Percentiles rank a stretch among this genome's conserved stretches.
Conservation (phyloP, 305 asterid species). For the Rubia tinctorum region DNA sequence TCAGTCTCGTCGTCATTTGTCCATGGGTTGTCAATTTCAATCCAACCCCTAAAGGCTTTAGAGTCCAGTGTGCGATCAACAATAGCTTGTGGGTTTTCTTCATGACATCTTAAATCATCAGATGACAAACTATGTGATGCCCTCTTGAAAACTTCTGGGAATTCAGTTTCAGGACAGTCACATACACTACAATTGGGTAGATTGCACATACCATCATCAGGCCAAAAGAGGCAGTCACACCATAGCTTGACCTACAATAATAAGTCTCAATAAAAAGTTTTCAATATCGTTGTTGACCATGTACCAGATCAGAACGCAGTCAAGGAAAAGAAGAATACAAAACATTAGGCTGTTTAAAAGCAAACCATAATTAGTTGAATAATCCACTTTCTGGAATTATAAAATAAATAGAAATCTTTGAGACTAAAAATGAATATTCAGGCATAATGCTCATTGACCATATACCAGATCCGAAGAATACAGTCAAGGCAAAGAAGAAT, state of each 20-base stretch:
- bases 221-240: conserved; percentile 99
- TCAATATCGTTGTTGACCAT: background rate
- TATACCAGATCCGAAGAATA: too few species aligned
- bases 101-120: conserved; percentile 90
- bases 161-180: conserved; percentile 89
- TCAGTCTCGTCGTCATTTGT: conserved; percentile 91
- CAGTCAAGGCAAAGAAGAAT: too few species aligned
- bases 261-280: background rate
- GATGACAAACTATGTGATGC: conserved; percentile 46
- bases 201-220: conserved; percentile 97
- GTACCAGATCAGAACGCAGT: background rate
- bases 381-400: background rate
- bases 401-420: background rate
- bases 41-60: conserved; percentile 87
- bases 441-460: too few species aligned
- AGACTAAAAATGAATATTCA: too few species aligned
- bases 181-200: conserved; percentile 95
- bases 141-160: conserved; percentile 79
- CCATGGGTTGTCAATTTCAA: conserved; percentile 96
- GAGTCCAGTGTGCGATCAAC: conserved; percentile 94
- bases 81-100: conserved; percentile 82
- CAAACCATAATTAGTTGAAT: conserved; percentile 1
- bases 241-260: conserved; percentile 66
- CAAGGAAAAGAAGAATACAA: conserved; percentile 1
- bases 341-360: background rate